Conservation (phyloP, 345 rosid genomes). For the Laguncularia racemosa region DNA sequence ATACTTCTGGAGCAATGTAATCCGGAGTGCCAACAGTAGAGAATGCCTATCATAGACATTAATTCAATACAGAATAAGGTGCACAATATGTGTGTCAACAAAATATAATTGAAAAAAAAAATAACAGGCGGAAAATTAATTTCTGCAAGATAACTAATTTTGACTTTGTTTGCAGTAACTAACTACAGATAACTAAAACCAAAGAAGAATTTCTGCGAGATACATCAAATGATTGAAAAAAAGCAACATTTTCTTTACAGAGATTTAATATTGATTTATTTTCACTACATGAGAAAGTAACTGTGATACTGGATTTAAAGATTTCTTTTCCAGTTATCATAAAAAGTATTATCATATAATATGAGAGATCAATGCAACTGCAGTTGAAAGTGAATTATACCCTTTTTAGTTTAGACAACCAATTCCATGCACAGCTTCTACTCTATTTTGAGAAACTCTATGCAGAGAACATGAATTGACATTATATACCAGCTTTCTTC, state of each 20-base stretch:
- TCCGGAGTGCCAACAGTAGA: conserved; percentile 96
- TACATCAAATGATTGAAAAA: neutral
- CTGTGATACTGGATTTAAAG: too few relatives aligned
- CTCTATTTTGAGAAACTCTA: neutral
- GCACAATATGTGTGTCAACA: neutral
- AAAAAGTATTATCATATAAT: too few relatives aligned
- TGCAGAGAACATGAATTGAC: neutral
- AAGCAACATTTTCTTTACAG: neutral
- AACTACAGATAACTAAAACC: too few relatives aligned
- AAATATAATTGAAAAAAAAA: neutral
- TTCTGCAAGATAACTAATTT: too few relatives aligned
- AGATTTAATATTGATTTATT: too few relatives aligned
- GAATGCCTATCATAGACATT: conserved; percentile 49
- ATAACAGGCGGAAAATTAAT: neutral
- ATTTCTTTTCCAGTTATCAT: too few relatives aligned
- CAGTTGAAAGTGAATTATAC: neutral
- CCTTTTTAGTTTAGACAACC: neutral
- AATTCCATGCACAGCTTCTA: conserved; percentile 2
- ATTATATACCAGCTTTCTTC: conserved; percentile 73
- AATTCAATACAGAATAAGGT: neutral
- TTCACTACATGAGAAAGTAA: too few relatives aligned
- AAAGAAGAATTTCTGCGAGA: neutral
- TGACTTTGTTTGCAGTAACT: too few relatives aligned
- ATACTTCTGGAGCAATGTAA: conserved; percentile 95
- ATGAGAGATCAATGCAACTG: neutral